Evolutionary conservation across 306 rosid genomes (phyloP), one percentile per base, ranked within the genome.

Genomic region (Lithocarpus polystachyus): DNA sequence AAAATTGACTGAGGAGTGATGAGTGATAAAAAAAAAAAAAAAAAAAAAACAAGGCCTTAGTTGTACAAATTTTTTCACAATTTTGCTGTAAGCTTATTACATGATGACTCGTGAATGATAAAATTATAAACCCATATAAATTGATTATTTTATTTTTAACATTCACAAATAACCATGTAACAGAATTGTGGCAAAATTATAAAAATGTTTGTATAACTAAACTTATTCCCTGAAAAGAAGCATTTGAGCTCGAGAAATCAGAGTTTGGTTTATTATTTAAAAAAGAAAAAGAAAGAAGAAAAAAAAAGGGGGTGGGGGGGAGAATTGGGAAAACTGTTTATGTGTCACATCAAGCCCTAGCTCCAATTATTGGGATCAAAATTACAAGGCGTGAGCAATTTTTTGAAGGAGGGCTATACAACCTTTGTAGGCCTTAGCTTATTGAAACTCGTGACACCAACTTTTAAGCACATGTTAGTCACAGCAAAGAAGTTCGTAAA

Each of bases 391-490:
- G 60, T 68, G 74, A 35, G 56, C 56, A 68, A 79, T 68, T 73
- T 73, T 73, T 68, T 35, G 43, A 75, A 81, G 84, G 72, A 78
- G 80, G 35, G 64, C 45, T 40, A 8, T 29, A 28, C 20, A 6
- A 28, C 26, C 70, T 28, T 67, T 74, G 29, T 72, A 69, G 56
- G 31, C 79, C n/a, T 75, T 40, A 75, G 28, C 72, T 67, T 68
- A n/a, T 59, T 19, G 22, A 53, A 76, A 85, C 80, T 76, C 84
- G 80, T 82, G 82, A 76, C 81, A 77, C 31, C 56, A 70, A 77
- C 83, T 79, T 81, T 68, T 31, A 62, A 81, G 78, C 82, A 79
- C 68, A 79, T 77, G 84, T 84, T 74, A 28, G 24, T 83, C 79
- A 78, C 22, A 55, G 18, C 71, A 1, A 72, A 9, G 37, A 73